Evolutionary conservation across 306 rosid species (phyloP).

Genomic region (Mimosa bimucronata): DNA sequence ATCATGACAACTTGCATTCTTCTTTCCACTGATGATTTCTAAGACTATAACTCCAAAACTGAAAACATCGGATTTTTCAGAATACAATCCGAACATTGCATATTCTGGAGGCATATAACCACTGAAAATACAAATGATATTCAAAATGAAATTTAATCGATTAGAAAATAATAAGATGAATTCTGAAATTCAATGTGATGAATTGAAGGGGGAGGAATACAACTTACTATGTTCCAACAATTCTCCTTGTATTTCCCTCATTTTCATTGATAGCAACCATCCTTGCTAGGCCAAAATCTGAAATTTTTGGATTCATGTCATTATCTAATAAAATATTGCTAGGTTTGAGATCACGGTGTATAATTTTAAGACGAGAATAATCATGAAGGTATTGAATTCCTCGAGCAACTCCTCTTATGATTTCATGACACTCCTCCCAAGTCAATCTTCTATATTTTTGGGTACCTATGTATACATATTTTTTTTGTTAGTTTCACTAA

Average conservation of each 20-base stretch:
- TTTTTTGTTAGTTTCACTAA: not conserved
- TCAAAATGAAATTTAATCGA: not conserved
- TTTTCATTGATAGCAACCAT: constrained; percentile 2
- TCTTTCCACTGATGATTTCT: constrained; percentile 39
- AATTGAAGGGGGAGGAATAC: not conserved
- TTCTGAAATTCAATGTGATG: not conserved
- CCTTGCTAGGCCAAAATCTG: constrained; percentile 42
- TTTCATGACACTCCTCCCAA: constrained; percentile 31
- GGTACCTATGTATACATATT: constrained; percentile 13
- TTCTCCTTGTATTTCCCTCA: constrained; percentile 5
- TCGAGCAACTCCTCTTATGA: constrained; percentile 17
- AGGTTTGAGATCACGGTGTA: constrained; percentile 1
- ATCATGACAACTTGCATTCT: constrained; percentile 3
- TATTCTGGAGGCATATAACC: constrained; percentile 47
- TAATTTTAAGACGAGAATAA: not conserved
- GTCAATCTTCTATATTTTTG: not conserved
- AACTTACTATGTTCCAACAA: constrained; percentile 40
- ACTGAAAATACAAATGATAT: not conserved
- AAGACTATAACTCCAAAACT: constrained; percentile 41
- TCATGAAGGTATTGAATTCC: not conserved
- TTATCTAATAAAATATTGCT: constrained; percentile 22
- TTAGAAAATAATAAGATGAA: not conserved
- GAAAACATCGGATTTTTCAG: constrained; percentile 29
- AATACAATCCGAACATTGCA: constrained; percentile 29
- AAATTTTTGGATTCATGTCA: constrained; percentile 40